Evolutionary conservation across 73 alveolate species (phyloP).

Genomic region (Paramecium primaurelia): DNA sequence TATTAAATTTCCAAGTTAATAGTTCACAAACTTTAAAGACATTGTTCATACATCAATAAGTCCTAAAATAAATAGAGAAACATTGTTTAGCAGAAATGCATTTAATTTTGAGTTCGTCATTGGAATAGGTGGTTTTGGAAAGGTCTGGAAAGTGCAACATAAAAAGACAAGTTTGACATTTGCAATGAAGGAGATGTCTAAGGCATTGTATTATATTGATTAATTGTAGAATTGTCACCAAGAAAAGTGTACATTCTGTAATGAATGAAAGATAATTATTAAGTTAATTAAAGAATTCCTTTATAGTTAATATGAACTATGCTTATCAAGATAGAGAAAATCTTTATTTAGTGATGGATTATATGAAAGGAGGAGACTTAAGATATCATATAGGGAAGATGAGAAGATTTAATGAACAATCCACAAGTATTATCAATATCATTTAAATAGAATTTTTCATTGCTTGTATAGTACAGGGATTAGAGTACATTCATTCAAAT

Average conservation of each 20-base stretch:
- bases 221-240: conserved; percentile 65
- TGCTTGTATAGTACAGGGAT: conserved; percentile 39
- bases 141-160: conserved; percentile 76
- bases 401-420: conserved; percentile 69
- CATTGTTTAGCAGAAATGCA: not conserved
- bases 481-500: conserved; percentile 35
- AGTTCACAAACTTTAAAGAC: not conserved
- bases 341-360: conserved; percentile 74
- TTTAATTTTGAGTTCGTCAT: conserved; percentile 27
- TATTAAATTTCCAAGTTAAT: not conserved
- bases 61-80: not conserved
- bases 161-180: conserved; percentile 61
- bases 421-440: conserved; percentile 55
- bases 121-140: conserved; percentile 85
- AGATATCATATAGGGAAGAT: conserved; percentile 69
- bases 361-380: conserved; percentile 75
- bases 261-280: conserved; percentile 70
- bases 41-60: not conserved
- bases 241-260: conserved; percentile 74
- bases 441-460: conserved; percentile 30
- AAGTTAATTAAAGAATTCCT: conserved; percentile 67
- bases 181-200: conserved; percentile 76
- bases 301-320: conserved; percentile 71
- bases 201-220: conserved; percentile 66
- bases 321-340: conserved; percentile 72